Evolutionary conservation across 306 rosid species (phyloP), one percentile per base, ranked within the genome.

Genomic region (Macrotyloma uniflorum): DNA sequence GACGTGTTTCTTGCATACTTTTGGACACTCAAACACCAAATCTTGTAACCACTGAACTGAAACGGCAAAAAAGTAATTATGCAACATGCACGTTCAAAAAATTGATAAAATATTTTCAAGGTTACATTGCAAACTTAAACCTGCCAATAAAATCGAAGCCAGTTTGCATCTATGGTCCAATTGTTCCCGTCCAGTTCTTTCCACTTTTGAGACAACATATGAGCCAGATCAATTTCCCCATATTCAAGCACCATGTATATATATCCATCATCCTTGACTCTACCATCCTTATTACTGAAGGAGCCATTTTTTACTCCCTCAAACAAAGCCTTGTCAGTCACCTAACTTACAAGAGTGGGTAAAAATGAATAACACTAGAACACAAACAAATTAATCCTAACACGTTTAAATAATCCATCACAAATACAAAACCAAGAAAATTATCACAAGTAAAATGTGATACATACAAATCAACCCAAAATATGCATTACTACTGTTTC

Each of bases 141-240:
- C 97, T 92, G 98, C 98, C 98, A 95, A 80, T 91, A 95, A 88
- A 95, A 95, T 70, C 97, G 93, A 75, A 92, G 98, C 98, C 98
- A 95, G 75, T 95, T 95, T 64, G 91, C 89, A 71, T 92, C 94
- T 70, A 91, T 87, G 73, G 87, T 88, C 84, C 85, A 84, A 26
- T 88, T 70, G 74, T 70, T 46, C 45, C 86, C 87, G 78, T 91
- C 91, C 78, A 95, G 79, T 78, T 91, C 93, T 82, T 89, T 95
- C 98, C 97, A 95, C 84, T 92, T 91, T 86, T 95, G 98, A 53
- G 96, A 92, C 67, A 95, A 93, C 98, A 95, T 95, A 88, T 91
- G 98, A 80, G 98, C 98, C 84, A 95, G 88, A 89, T 95, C 98
- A 47, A 95, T 92, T 90, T 95, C 98, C 47, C 98, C 98, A 70